Evolutionary conservation across 306 rosid species (phyloP).

Genomic region (Vigna angularis): DNA sequence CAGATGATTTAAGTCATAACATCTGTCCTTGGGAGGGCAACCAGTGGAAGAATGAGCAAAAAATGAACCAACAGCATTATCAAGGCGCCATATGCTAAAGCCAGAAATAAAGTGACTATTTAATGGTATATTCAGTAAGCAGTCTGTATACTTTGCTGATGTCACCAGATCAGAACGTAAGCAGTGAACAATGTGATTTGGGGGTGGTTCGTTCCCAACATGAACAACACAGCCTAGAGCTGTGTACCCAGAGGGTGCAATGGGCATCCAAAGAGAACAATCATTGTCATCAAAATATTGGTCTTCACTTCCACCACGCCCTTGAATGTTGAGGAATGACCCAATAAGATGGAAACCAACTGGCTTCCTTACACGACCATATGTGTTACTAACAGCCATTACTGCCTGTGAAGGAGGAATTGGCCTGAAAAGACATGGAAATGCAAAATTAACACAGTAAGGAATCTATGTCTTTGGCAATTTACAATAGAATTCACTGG

Average conservation of each 20-base stretch:
- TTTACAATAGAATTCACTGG: background rate
- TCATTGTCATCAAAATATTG: conserved; percentile 56
- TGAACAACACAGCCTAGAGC: conserved; percentile 88
- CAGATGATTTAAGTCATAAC: conserved; percentile 83
- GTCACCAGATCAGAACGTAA: conserved; percentile 90
- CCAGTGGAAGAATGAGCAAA: conserved; percentile 71
- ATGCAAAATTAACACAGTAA: conserved; percentile 23
- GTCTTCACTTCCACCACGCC: conserved; percentile 54
- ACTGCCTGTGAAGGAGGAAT: conserved; percentile 96
- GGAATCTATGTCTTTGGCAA: conserved; percentile 23
- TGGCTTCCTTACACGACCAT: conserved; percentile 94
- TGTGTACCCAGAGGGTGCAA: conserved; percentile 88
- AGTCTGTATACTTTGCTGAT: conserved; percentile 75
- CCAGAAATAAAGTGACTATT: conserved; percentile 63
- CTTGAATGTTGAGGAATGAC: conserved; percentile 69
- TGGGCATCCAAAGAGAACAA: conserved; percentile 96
- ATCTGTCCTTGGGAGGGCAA: conserved; percentile 58
- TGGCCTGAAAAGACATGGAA: conserved; percentile 68
- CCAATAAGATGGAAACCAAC: conserved; percentile 80
- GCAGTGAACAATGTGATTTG: conserved; percentile 80
- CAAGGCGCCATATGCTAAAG: conserved; percentile 94
- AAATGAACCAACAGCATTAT: conserved; percentile 88
- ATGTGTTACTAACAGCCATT: conserved; percentile 88
- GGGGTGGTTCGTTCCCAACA: conserved; percentile 80
- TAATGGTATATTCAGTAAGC: conserved; percentile 64